A percentile compares a stretch with the other conserved stretches of the same genome.
phyloP scores from a whole-genome alignment of 208 protist species.

The Histomonas meleagridis region DNA sequence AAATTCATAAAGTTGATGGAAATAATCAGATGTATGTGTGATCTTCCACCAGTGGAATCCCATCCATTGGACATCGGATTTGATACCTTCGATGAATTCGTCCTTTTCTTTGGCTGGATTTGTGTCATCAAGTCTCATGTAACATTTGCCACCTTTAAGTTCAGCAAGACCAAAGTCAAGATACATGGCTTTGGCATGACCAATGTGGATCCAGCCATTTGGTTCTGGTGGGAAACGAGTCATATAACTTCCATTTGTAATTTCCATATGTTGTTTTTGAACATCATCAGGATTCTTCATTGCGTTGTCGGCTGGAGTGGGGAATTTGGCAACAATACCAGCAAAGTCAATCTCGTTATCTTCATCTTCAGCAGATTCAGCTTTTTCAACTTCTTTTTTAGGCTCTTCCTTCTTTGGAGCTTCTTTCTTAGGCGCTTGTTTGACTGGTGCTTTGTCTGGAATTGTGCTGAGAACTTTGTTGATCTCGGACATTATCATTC shows the following conservation, averaged over 20 bases:
- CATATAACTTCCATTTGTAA: constrained; percentile 57
- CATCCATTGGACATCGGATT: constrained; percentile 37
- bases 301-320: neutral
- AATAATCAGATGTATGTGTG: constrained; percentile 52
- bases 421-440: too few species aligned
- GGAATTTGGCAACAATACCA: neutral
- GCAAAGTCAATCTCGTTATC: neutral
- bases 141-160: constrained; percentile 71
- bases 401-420: too few species aligned
- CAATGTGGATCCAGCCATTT: constrained; percentile 92
- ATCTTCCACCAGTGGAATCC: constrained; percentile 52
- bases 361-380: neutral
- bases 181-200: constrained; percentile 96
- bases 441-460: neutral
- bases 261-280: constrained; percentile 51
- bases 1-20: constrained; percentile 85
- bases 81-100: constrained; percentile 41
- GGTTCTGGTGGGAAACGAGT: constrained; percentile 74
- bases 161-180: constrained; percentile 82
- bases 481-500: neutral
- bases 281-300: constrained; percentile 48
- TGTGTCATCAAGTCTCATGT: constrained; percentile 44
- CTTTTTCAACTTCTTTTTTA: neutral
- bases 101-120: constrained; percentile 43
- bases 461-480: neutral